These are phyloP conservation scores for Salix dunnii DNA, from an alignment of 345 rosid species.

Conservation along the genomic window DNA sequence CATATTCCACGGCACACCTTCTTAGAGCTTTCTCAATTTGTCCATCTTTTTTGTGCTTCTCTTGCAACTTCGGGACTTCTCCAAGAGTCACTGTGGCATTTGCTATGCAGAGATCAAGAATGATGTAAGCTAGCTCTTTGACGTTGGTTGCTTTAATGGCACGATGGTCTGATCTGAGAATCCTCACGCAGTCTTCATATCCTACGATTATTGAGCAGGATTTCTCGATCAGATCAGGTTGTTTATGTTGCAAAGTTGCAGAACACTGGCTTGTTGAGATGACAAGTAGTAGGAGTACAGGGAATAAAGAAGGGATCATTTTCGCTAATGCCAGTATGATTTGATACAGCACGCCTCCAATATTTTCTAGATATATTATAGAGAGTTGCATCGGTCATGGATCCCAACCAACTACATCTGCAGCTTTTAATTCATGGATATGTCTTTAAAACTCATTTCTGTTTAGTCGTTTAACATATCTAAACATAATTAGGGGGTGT, in stretches of 20 bases:
- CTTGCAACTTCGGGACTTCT: background rate
- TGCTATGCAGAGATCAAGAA: conserved; percentile 8
- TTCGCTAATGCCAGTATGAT: background rate
- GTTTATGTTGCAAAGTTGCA: background rate
- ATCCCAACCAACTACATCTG: background rate
- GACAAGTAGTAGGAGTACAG: background rate
- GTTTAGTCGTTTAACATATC: no score
- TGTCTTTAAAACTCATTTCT: no score
- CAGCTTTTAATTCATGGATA: background rate
- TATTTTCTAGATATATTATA: background rate
- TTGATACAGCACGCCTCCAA: background rate
- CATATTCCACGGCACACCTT: background rate
- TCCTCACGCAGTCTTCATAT: background rate
- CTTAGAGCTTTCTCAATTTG: background rate
- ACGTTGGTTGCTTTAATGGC: background rate
- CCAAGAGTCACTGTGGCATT: background rate
- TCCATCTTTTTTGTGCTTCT: background rate
- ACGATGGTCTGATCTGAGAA: conserved; percentile 7
- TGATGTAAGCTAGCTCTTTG: background rate
- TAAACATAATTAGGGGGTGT: no score
- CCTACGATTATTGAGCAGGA: background rate
- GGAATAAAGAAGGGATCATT: background rate
- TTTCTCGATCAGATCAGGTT: conserved; percentile 1
- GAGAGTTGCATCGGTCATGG: background rate
- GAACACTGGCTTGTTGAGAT: background rate